These are phyloP conservation scores for Trichomonas tenax DNA, from an alignment of 208 protist genomes.

Conservation along the genomic window DNA sequence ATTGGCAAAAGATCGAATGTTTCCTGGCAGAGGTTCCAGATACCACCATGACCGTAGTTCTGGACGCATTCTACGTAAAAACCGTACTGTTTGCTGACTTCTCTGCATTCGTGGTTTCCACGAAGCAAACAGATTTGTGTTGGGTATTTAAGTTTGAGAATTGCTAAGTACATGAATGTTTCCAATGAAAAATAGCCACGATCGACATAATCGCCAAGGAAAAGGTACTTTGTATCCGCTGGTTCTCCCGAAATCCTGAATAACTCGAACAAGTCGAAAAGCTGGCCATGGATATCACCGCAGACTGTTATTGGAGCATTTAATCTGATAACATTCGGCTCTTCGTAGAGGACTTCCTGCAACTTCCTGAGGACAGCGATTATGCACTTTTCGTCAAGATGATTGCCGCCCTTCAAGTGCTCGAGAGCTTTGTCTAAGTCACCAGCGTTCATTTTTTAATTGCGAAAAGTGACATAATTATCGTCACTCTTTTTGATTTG, in stretches of 20 bases:
- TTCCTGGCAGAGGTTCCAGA: background rate
- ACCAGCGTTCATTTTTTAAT: background rate
- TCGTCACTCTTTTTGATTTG: too few relatives aligned
- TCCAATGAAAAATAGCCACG: slow-evolving; percentile 35
- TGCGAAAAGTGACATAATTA: too few relatives aligned
- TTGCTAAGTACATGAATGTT: slow-evolving; percentile 30
- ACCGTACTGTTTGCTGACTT: slow-evolving; percentile 33
- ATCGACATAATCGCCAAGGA: slow-evolving; percentile 45
- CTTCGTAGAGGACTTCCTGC: slow-evolving; percentile 2
- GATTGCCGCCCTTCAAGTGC: background rate
- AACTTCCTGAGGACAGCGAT: background rate
- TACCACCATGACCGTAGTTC: slow-evolving; percentile 60
- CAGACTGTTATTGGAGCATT: slow-evolving; percentile 35
- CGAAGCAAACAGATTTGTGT: slow-evolving; percentile 31
- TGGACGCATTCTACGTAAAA: slow-evolving; percentile 44
- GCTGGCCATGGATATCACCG: slow-evolving; percentile 43
- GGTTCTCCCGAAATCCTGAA: slow-evolving; percentile 23
- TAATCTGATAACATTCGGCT: slow-evolving; percentile 32
- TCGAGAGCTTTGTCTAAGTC: background rate
- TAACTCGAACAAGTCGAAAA: slow-evolving; percentile 38
- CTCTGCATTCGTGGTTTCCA: slow-evolving; percentile 42
- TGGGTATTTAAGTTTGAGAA: slow-evolving; percentile 33
- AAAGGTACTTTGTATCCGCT: slow-evolving; percentile 27
- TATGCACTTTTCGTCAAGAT: background rate
- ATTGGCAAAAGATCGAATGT: slow-evolving; percentile 17